Evolutionary conservation across 345 rosid species (phyloP).

Genomic region (Isatis tinctoria): DNA sequence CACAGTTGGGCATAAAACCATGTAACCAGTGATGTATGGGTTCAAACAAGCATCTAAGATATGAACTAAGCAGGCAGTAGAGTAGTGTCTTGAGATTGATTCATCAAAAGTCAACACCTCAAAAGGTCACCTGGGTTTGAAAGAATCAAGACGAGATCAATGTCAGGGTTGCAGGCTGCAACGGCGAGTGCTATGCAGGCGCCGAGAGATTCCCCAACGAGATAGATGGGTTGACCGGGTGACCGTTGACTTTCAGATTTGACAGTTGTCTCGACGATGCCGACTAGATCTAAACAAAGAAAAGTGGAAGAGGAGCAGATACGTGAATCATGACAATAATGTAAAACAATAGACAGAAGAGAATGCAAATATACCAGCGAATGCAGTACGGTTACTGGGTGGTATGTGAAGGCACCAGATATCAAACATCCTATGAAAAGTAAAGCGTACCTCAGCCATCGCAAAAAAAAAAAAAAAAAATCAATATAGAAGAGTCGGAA

Average conservation of each 20-base stretch:
- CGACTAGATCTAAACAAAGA: constrained; percentile 49
- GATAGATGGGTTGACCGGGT: constrained; percentile 64
- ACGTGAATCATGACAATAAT: background rate
- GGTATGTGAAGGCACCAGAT: constrained; percentile 83
- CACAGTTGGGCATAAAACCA: background rate
- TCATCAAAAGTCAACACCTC: background rate
- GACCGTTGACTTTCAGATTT: constrained; percentile 34
- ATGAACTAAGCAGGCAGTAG: constrained; percentile 6
- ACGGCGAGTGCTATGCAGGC: constrained; percentile 71
- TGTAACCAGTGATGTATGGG: background rate
- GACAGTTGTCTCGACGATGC: constrained; percentile 49
- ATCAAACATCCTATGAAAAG: constrained; percentile 53
- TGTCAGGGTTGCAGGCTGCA: constrained; percentile 58
- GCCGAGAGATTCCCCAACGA: constrained; percentile 82
- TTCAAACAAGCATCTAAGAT: background rate
- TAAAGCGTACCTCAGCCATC: background rate
- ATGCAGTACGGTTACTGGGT: constrained; percentile 59
- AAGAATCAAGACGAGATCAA: constrained; percentile 66
- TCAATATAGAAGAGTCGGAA: background rate
- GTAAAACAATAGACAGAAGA: background rate
- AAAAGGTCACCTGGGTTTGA: constrained; percentile 59
- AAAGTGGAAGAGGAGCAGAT: background rate
- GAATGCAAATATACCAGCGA: constrained; percentile 38
- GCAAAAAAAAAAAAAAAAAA: too few relatives aligned
- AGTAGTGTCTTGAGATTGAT: background rate